These are phyloP conservation scores for Chiua virens DNA, from an alignment of 768 basidiomycete genomes.

Conservation along the genomic window DNA sequence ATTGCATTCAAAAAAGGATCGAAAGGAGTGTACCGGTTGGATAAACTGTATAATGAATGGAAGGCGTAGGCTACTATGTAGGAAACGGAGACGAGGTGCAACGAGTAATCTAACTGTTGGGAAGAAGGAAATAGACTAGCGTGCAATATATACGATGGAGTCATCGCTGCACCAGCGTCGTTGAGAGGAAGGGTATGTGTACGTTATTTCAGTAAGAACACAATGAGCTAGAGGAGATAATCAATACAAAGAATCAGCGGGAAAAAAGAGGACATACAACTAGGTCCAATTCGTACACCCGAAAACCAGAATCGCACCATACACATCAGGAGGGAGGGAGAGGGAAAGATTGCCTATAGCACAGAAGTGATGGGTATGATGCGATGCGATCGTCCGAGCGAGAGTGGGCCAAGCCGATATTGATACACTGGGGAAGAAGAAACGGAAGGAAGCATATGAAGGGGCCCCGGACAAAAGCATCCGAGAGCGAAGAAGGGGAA, in stretches of 20 bases:
- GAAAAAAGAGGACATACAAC: constrained; percentile 16
- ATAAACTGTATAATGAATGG: constrained; percentile 25
- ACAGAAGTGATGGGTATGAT: constrained; percentile 30
- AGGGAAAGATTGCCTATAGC: constrained; percentile 16
- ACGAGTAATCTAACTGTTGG: constrained; percentile 21
- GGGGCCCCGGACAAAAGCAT: not conserved
- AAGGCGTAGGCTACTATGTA: constrained; percentile 21
- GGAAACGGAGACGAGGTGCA: constrained; percentile 12
- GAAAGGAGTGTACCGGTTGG: constrained; percentile 29
- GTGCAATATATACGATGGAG: constrained; percentile 18
- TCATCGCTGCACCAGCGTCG: constrained; percentile 22
- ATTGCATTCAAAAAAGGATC: constrained; percentile 22
- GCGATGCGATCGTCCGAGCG: constrained; percentile 33
- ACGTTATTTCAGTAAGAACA: constrained; percentile 27
- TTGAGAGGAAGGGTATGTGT: constrained; percentile 25
- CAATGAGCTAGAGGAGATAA: constrained; percentile 14
- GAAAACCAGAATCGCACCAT: constrained; percentile 36
- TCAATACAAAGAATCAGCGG: constrained; percentile 9
- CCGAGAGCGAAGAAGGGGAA: not conserved
- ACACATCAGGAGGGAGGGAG: constrained; percentile 19
- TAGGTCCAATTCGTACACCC: constrained; percentile 27
- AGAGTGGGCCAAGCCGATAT: constrained; percentile 30
- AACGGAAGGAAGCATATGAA: not conserved
- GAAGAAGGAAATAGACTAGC: constrained; percentile 12
- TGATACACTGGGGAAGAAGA: constrained; percentile 26